A percentile compares a stretch with the other conserved stretches of the same genome.
These are phyloP conservation scores for Mortierella claussenii DNA, from an alignment of 192 early-diverging fungal species.

Conservation along the genomic window DNA sequence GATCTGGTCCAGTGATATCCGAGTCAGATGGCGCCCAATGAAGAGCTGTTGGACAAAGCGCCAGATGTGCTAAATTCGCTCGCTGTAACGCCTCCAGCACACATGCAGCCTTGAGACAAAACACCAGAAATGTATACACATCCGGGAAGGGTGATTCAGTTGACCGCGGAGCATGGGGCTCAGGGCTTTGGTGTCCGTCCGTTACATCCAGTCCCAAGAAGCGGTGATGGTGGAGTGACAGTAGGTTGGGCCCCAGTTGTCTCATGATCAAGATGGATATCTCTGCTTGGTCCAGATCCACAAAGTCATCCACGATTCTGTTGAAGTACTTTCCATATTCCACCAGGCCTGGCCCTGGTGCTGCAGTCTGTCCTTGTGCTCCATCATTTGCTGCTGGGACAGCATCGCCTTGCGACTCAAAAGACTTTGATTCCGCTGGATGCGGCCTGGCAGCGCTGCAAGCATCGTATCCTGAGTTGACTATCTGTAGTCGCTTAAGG, in stretches of 20 bases:
- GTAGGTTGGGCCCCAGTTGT: conserved; percentile 37
- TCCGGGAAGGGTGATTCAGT: conserved; percentile 28
- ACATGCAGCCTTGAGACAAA: conserved; percentile 37
- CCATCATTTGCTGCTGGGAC: neutral
- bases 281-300: conserved; percentile 23
- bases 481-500: conserved; percentile 26
- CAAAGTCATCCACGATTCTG: conserved; percentile 43
- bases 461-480: conserved; percentile 11
- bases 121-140: conserved; percentile 30
- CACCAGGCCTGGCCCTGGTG: conserved; percentile 9
- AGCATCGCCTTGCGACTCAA: neutral
- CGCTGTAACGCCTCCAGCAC: conserved; percentile 35
- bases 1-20: neutral
- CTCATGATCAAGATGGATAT: conserved; percentile 39
- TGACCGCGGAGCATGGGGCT: neutral
- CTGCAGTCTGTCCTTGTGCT: neutral
- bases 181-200: conserved; percentile 25
- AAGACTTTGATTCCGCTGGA: neutral
- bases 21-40: conserved; percentile 31
- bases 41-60: conserved; percentile 36
- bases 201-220: conserved; percentile 29
- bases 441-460: neutral
- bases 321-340: conserved; percentile 47
- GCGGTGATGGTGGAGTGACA: conserved; percentile 19
- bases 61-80: conserved; percentile 40